Percentiles rank a stretch among this genome's conserved stretches.
These are phyloP conservation scores for Cochlearia excelsa DNA, from an alignment of 345 rosid genomes.

Conservation along the genomic window DNA sequence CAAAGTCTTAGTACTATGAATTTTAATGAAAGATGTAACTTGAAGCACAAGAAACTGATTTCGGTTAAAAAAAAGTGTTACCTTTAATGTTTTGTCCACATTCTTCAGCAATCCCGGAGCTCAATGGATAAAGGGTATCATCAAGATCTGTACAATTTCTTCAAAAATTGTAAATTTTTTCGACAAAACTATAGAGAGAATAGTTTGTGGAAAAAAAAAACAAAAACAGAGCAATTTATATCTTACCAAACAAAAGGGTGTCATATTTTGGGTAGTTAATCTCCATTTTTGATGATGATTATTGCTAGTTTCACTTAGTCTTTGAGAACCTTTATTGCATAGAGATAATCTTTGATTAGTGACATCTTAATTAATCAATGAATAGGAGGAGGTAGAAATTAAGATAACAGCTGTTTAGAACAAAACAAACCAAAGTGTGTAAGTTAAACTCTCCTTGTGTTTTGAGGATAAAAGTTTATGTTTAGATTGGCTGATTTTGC, in stretches of 20 bases:
- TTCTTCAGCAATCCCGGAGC: constrained; percentile 48
- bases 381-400: too few species aligned
- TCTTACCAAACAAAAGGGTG: constrained; percentile 67
- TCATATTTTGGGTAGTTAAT: constrained; percentile 46
- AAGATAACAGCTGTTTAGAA: too few species aligned
- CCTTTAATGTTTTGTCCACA: constrained; percentile 55
- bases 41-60: constrained; percentile 5
- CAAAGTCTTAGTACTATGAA: not conserved
- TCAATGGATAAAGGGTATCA: constrained; percentile 71
- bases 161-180: not conserved
- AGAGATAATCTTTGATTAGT: constrained; percentile 9
- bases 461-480: too few species aligned
- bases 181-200: not conserved
- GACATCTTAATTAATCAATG: too few species aligned
- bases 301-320: constrained; percentile 11
- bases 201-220: not conserved
- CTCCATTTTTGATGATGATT: constrained; percentile 36
- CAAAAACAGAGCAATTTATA: not conserved
- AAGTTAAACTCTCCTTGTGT: too few species aligned
- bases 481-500: too few species aligned
- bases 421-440: too few species aligned
- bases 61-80: constrained; percentile 3
- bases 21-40: constrained; percentile 1
- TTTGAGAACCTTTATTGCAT: constrained; percentile 18
- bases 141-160: constrained; percentile 50